These are phyloP conservation scores for Obelidium mucronatum DNA, from an alignment of 192 early-diverging fungal species.

Conservation along the genomic window DNA sequence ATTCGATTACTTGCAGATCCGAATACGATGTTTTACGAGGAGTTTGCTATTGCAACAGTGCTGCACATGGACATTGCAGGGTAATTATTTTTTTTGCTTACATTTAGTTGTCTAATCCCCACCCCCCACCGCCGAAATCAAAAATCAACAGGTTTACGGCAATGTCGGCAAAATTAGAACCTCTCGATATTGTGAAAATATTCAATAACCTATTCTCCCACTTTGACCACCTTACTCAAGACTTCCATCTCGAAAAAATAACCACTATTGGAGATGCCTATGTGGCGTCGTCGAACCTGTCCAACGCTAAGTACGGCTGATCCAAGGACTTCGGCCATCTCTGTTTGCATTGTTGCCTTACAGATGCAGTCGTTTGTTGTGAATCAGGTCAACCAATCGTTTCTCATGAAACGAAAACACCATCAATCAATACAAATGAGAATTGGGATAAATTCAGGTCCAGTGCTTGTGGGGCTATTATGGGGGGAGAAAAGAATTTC, in stretches of 20 bases:
- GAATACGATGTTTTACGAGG: constrained; percentile 52
- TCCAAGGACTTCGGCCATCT: constrained; percentile 44
- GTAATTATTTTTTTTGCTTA: constrained; percentile 34
- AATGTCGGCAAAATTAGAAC: constrained; percentile 57
- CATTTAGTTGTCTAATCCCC: too few species aligned
- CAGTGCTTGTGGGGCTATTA: constrained; percentile 55
- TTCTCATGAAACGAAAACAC: constrained; percentile 41
- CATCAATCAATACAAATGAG: constrained; percentile 52
- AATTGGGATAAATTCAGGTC: constrained; percentile 58
- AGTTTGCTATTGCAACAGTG: constrained; percentile 49
- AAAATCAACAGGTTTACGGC: constrained; percentile 49
- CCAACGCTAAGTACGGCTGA: constrained; percentile 35
- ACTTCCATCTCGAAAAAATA: constrained; percentile 57
- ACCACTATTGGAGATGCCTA: constrained; percentile 57
- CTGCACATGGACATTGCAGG: constrained; percentile 63
- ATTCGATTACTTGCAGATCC: constrained; percentile 49
- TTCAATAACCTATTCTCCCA: constrained; percentile 59
- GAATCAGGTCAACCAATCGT: constrained; percentile 46
- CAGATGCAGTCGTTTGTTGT: constrained; percentile 59
- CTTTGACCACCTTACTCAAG: constrained; percentile 54
- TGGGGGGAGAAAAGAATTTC: constrained; percentile 62
- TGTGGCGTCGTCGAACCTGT: constrained; percentile 51
- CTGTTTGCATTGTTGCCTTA: constrained; percentile 53
- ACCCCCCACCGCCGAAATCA: too few species aligned
- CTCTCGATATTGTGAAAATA: constrained; percentile 55